Conservation (phyloP, 768 basidiomycete genomes). For the Leccinum fibrillosum region DNA sequence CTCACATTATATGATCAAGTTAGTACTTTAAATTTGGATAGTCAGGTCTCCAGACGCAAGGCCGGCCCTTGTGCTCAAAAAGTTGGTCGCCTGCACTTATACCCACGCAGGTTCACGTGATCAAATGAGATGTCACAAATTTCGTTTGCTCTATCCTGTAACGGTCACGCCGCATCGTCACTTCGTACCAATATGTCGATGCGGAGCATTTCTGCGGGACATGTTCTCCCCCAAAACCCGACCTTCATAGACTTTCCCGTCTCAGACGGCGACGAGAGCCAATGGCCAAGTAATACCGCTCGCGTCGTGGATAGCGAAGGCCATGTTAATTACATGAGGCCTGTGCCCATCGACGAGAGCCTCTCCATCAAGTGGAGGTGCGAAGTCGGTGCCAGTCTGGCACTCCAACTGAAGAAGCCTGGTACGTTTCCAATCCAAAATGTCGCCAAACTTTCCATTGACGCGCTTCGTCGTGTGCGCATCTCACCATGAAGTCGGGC, state of each 20-base stretch:
- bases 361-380: constrained; percentile 58
- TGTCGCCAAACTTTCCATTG: not conserved
- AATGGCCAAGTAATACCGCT: constrained; percentile 59
- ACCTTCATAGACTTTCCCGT: constrained; percentile 55
- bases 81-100: not conserved
- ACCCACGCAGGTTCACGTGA: too few relatives aligned
- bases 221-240: constrained; percentile 49
- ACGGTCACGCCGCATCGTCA: not conserved
- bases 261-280: constrained; percentile 53
- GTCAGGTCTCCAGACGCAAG: too few relatives aligned
- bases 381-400: constrained; percentile 39
- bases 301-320: constrained; percentile 54
- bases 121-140: not conserved
- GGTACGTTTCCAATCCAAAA: constrained; percentile 36
- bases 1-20: too few relatives aligned
- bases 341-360: constrained; percentile 47
- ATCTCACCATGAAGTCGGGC: constrained; percentile 29
- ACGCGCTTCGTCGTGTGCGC: not conserved
- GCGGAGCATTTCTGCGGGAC: constrained; percentile 12
- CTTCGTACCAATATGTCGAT: constrained; percentile 20
- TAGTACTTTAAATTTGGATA: too few relatives aligned
- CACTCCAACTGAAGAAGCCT: constrained; percentile 44
- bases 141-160: not conserved
- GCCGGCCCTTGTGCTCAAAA: too few relatives aligned
- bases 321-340: constrained; percentile 70